Evolutionary conservation across 768 basidiomycete genomes (phyloP).

Genomic region (Rossbeevera mucosa): DNA sequence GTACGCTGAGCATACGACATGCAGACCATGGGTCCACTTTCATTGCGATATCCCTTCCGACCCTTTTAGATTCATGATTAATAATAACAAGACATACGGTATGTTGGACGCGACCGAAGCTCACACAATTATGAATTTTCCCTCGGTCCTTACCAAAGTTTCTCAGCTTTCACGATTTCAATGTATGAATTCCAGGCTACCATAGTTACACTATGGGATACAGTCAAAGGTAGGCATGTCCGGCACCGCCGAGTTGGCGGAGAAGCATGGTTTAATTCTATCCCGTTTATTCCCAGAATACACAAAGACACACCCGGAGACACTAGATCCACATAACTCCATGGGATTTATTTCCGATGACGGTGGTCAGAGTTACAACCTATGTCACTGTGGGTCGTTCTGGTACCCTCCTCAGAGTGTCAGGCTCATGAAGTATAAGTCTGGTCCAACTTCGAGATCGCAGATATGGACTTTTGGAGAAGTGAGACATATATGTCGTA

Average conservation of each 20-base stretch:
- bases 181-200: conserved; percentile 60
- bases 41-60: conserved; percentile 48
- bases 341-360: conserved; percentile 65
- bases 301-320: conserved; percentile 39
- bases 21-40: conserved; percentile 47
- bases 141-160: background rate
- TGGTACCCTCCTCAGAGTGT: background rate
- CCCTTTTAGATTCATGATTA: conserved; percentile 56
- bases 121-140: background rate
- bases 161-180: conserved; percentile 56
- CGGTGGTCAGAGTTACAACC: conserved; percentile 54
- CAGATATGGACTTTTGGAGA: conserved; percentile 79
- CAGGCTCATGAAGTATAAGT: conserved; percentile 38
- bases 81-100: conserved; percentile 52
- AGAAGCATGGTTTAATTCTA: conserved; percentile 22
- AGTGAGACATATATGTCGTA: conserved; percentile 76
- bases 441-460: conserved; percentile 96
- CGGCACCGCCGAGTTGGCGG: conserved; percentile 25
- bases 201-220: conserved; percentile 59
- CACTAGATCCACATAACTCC: conserved; percentile 49
- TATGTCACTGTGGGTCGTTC: conserved; percentile 53
- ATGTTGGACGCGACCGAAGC: conserved; percentile 3
- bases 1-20: conserved; percentile 7
- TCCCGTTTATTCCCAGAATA: conserved; percentile 21
- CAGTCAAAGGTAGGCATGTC: conserved; percentile 46